Percentiles rank a stretch among this genome's conserved stretches.
These are phyloP conservation scores for Nephelium lappaceum DNA, from an alignment of 345 rosid species.

Conservation along the genomic window DNA sequence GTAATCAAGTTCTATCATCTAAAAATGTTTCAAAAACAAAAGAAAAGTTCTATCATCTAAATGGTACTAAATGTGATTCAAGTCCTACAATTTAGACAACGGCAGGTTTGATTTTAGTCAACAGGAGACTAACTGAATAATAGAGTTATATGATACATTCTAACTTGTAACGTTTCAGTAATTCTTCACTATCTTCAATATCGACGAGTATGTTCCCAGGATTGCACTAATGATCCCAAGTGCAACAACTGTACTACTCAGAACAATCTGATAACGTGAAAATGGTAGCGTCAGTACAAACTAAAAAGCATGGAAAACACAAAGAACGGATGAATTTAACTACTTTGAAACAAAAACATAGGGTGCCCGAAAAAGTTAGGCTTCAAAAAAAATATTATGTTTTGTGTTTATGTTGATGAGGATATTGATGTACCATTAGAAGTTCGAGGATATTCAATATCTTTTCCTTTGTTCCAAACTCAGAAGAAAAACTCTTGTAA, in stretches of 20 bases:
- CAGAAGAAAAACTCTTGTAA: neutral
- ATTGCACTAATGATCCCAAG: neutral
- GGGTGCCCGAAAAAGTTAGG: neutral
- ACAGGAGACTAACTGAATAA: neutral
- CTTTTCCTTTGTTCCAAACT: neutral
- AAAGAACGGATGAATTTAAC: neutral
- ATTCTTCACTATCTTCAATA: neutral
- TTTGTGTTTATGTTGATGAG: too few species aligned
- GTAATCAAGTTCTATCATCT: too few species aligned
- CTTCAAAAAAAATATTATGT: neutral
- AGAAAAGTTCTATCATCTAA: too few species aligned
- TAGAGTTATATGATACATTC: neutral
- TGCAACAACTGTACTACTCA: neutral
- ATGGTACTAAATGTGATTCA: neutral
- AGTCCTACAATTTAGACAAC: too few species aligned
- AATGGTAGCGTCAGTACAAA: neutral
- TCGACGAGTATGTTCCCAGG: slow-evolving; percentile 1
- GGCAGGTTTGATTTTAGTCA: neutral
- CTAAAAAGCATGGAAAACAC: neutral
- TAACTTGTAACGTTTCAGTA: neutral
- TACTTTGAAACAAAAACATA: neutral
- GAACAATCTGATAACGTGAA: neutral
- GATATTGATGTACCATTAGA: too few species aligned
- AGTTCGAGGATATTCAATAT: neutral
- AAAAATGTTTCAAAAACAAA: too few species aligned